These are phyloP conservation scores for Ganoderma meredithae DNA, from an alignment of 1,284 basidiomycete species.

Conservation along the genomic window DNA sequence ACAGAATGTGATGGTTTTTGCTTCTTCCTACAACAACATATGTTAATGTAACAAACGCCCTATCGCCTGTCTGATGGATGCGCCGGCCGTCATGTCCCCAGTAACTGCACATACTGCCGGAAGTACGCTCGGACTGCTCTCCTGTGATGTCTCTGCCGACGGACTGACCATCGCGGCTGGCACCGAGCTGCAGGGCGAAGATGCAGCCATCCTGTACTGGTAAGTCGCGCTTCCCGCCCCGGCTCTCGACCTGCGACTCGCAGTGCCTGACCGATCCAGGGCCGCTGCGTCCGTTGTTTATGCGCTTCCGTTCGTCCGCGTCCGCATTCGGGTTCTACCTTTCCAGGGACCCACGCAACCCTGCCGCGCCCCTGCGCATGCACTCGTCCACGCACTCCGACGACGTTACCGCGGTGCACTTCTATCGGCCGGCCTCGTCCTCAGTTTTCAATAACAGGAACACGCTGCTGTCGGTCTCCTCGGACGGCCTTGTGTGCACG, in stretches of 20 bases:
- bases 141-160: constrained; percentile 72
- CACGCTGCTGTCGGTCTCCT: constrained; percentile 70
- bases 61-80: not conserved
- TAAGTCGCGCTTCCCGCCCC: constrained; percentile 43
- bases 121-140: constrained; percentile 57
- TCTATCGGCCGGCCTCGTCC: constrained; percentile 43
- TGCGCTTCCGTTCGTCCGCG: constrained; percentile 9
- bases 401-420: constrained; percentile 75
- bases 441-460: constrained; percentile 31
- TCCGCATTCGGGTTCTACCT: constrained; percentile 9
- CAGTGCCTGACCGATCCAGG: constrained; percentile 4
- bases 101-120: constrained; percentile 56
- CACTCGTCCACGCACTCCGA: constrained; percentile 80
- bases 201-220: constrained; percentile 79
- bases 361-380: constrained; percentile 54
- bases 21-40: constrained; percentile 5
- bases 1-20: constrained; percentile 30
- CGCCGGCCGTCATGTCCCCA: constrained; percentile 23
- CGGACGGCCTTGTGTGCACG: constrained; percentile 74
- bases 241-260: not conserved
- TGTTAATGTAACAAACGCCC: not conserved
- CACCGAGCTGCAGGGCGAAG: constrained; percentile 72
- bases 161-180: constrained; percentile 75
- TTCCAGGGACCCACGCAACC: constrained; percentile 65
- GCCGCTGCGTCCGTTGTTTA: not conserved